A percentile compares a stretch with the other conserved stretches of the same genome.
Evolutionary conservation across 2,329 filamentous ascomycete species (phyloP).

Genomic region (Fusarium ambrosium): DNA sequence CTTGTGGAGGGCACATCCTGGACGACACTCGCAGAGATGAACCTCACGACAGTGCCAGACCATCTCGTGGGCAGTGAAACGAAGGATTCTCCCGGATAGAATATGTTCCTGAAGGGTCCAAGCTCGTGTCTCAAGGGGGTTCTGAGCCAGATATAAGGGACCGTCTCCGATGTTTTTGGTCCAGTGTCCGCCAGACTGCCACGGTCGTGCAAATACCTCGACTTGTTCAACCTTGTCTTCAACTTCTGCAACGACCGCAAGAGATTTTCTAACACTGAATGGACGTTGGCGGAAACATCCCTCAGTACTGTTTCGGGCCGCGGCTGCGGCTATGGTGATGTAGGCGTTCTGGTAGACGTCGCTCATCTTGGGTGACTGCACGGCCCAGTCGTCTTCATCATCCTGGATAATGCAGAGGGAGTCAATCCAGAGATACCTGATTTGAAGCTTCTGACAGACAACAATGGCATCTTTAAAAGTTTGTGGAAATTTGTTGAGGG

Average conservation of each 20-base stretch:
- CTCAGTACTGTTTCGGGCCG: background rate
- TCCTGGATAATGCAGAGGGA: background rate
- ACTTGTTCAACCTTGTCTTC: background rate
- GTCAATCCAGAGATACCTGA: background rate
- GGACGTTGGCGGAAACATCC: background rate
- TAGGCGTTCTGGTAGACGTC: background rate
- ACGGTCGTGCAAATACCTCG: background rate
- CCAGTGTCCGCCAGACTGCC: background rate
- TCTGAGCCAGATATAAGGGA: background rate
- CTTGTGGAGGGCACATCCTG: background rate
- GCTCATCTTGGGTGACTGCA: background rate
- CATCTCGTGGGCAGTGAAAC: background rate
- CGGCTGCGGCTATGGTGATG: background rate
- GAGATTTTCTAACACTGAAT: background rate
- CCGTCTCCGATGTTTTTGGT: background rate
- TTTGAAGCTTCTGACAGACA: background rate
- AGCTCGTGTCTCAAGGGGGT: background rate
- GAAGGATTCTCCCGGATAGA: background rate
- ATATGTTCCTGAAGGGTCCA: background rate
- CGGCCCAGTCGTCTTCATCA: background rate
- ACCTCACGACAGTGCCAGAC: background rate
- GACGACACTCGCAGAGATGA: background rate
- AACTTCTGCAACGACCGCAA: background rate
- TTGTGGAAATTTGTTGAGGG: background rate
- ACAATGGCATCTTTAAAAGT: background rate